Evolutionary conservation across 2,329 filamentous ascomycete species (phyloP), one percentile per base, ranked within the genome.

Genomic region (Orbilia brochopaga): DNA sequence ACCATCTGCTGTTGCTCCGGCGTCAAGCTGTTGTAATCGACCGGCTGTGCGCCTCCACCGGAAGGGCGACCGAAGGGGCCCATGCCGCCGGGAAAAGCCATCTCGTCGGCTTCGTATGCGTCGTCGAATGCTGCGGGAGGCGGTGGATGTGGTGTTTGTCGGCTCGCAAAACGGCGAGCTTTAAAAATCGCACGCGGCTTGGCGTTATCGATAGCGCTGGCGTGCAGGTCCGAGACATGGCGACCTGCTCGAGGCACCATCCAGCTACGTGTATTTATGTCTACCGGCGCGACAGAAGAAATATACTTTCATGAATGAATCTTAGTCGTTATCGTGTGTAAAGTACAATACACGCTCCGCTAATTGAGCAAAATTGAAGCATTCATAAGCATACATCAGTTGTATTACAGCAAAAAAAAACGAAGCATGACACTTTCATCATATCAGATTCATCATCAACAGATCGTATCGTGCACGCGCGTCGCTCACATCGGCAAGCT

Each of bases 1-100:
- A 74, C 70, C 56, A 63, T 61, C 64, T 76, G 75, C 72, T 73
- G 79, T 74, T 63, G 79, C 76, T 54, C 78, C 76, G 48, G 80
- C 76, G 35, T 79, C 78, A 64, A 78, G 11, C 17, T 58, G 35
- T 70, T 70, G 48, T 37, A 60, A 17, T 70, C 66, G n/a, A 53
- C 58, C 24, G 27, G 19, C 48, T 19, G 17, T 32, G 27, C 59
- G 10, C 66, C 48, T n/a, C 53, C 40, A 15, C 46, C 50, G 15
- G 32, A n/a, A 8, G 52, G 55, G 32, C 54, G 59, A 40, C 66
- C 59, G 19, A 63, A 63, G 24, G 58, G 58, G 11, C 65, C 65
- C 51, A 62, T 63, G 8, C 64, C 52, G 17, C 65, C 65, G 46
- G 65, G 65, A 35, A 69, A 69, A 46, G 65, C 65, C 65, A 69